These are phyloP conservation scores for Yamadazyma siamensis DNA, from an alignment of 1,139 yeast genomes.

Conservation along the genomic window DNA sequence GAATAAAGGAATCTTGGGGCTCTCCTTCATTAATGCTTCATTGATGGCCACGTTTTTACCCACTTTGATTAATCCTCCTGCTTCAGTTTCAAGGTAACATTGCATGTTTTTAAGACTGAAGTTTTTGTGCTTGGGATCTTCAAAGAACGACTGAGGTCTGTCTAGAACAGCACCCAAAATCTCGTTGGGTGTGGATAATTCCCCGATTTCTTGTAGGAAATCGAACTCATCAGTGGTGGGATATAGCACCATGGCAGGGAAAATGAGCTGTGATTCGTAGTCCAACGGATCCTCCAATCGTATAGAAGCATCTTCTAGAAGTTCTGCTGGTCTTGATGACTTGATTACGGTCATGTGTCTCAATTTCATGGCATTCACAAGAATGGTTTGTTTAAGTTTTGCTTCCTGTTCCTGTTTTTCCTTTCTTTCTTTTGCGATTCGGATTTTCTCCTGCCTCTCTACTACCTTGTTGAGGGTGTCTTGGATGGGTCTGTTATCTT, in stretches of 20 bases:
- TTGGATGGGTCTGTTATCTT: slow-evolving; percentile 52
- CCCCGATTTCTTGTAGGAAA: slow-evolving; percentile 70
- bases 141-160: slow-evolving; percentile 72
- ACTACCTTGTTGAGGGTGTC: slow-evolving; percentile 37
- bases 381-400: slow-evolving; percentile 30
- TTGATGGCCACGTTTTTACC: slow-evolving; percentile 74
- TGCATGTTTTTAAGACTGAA: slow-evolving; percentile 61
- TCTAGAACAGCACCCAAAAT: slow-evolving; percentile 54
- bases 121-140: slow-evolving; percentile 56
- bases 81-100: slow-evolving; percentile 74
- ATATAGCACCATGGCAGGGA: slow-evolving; percentile 79
- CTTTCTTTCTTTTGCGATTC: slow-evolving; percentile 26
- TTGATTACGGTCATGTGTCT: slow-evolving; percentile 52
- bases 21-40: slow-evolving; percentile 58
- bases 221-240: slow-evolving; percentile 88
- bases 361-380: slow-evolving; percentile 51
- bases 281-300: slow-evolving; percentile 69
- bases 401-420: slow-evolving; percentile 32
- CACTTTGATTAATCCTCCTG: slow-evolving; percentile 83
- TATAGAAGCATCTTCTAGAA: slow-evolving; percentile 45
- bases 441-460: slow-evolving; percentile 35
- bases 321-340: slow-evolving; percentile 50
- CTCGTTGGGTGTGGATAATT: slow-evolving; percentile 60
- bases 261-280: slow-evolving; percentile 70
- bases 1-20: slow-evolving; percentile 72